Base-by-base conservation (phyloP, 2,329 filamentous ascomycete species). In the Beauveria australis region DNA sequence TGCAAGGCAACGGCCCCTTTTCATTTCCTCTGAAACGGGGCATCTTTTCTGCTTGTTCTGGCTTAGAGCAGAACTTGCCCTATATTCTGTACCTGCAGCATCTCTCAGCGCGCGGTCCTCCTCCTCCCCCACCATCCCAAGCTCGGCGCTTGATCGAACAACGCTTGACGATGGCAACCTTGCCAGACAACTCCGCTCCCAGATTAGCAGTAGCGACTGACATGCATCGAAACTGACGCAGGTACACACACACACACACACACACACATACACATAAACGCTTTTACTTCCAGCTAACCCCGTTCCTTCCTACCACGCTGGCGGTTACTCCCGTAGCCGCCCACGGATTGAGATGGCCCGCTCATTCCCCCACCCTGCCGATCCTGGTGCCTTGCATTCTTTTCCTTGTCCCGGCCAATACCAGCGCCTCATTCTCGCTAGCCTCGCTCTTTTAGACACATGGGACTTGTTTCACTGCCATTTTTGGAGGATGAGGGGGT, bases 391-490 rank as follows among this genome's bases (percentile, higher is more conserved):
- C 26, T 28, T 30, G n/a, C 26, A 33, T 51, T 28, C 10, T 24
- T 48, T 48, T 48, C 46, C 19, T 22, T 33, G 30, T 33, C 10
- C 41, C 41, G 53, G 49, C 57, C 57, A 60, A 60, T 60, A 18
- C 43, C n/a, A 33, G n/a, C 24, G 33, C 49, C n/a, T 26, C 30
- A 47, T 48, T 60, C 28, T 28, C 4, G 22, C 18, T 16, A 18
- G n/a, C 24, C 19, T 22, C 22, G 41, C 57, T 48, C 22, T n/a
- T 48, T 30, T 41, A 33, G 57, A 53, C 33, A 60, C 57, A 53
- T 47, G n/a, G 49, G 19, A 19, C 41, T 47, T 53, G 57, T 60
- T 60, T 60, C 57, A 60, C 40, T 53, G 41, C 57, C 49, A 60
- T 59, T 53, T 48, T 30, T 47, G 57, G 47, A 8, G 30, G 3